Evolutionary conservation across 352 stramenopile species (phyloP).

Genomic region (Phytophthora lateralis): DNA sequence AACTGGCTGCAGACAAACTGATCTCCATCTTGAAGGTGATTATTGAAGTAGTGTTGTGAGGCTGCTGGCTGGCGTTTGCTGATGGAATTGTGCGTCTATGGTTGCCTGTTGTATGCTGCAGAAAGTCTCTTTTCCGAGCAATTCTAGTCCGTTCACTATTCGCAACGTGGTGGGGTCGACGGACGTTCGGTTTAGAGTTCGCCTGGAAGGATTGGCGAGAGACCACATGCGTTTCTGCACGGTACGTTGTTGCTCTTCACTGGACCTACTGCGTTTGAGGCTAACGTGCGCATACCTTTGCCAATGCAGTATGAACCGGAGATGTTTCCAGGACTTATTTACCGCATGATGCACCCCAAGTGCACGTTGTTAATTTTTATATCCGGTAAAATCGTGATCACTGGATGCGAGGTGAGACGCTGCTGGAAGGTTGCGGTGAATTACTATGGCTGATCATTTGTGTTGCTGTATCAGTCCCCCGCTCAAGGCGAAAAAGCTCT

Average conservation of each 20-base stretch:
- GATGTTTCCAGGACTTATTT: constrained; percentile 99
- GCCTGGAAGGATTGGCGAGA: constrained; percentile 70
- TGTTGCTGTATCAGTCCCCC: constrained; percentile 18
- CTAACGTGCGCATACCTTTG: neutral
- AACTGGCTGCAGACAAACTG: constrained; percentile 59
- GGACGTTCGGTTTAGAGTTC: constrained; percentile 90
- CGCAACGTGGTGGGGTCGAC: constrained; percentile 92
- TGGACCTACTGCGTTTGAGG: neutral
- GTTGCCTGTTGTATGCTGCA: constrained; percentile 18
- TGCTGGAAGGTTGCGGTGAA: neutral
- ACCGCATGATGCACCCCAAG: constrained; percentile 96
- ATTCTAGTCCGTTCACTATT: constrained; percentile 52
- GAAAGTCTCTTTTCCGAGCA: constrained; percentile 65
- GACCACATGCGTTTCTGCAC: constrained; percentile 71
- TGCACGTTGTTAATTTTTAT: constrained; percentile 99
- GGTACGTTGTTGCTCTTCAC: constrained; percentile 35
- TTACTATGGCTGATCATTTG: neutral
- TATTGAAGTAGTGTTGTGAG: neutral
- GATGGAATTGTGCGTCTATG: neutral
- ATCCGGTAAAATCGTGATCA: constrained; percentile 98
- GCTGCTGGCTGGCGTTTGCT: neutral
- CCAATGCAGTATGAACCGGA: constrained; percentile 96
- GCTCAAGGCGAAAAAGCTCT: constrained; percentile 50
- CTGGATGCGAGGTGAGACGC: constrained; percentile 79
- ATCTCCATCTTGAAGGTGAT: constrained; percentile 59